phyloP scores from a whole-genome alignment of 208 protist species.

The Crithidia acanthocephali region DNA sequence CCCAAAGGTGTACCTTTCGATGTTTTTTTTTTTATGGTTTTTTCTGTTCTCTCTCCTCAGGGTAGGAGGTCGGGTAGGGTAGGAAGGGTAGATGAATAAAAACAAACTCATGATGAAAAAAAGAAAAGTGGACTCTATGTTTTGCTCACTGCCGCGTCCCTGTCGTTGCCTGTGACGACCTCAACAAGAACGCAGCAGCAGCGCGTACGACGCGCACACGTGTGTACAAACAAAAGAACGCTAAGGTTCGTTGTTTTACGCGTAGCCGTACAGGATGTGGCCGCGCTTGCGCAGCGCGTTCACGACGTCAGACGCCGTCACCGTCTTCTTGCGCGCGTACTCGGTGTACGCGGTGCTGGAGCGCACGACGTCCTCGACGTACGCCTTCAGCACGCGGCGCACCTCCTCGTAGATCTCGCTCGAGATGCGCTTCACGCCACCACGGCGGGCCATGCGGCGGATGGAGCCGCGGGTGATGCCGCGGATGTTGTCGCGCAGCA shows the following conservation, averaged over 20 bases:
- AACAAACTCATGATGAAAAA: not conserved
- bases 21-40: not conserved
- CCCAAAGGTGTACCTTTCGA: too few relatives aligned
- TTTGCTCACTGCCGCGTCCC: not conserved
- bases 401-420: conserved; percentile 74
- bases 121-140: conserved; percentile 4
- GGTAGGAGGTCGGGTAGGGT: conserved; percentile 12
- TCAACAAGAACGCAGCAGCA: not conserved
- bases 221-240: not conserved
- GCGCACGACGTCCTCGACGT: conserved; percentile 84
- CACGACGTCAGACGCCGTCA: conserved; percentile 87
- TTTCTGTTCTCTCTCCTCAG: conserved; percentile 12
- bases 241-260: not conserved
- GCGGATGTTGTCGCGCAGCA: conserved; percentile 86
- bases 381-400: conserved; percentile 81
- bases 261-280: conserved; percentile 76
- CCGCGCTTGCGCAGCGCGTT: conserved; percentile 89
- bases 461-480: conserved; percentile 89
- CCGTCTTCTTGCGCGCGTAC: conserved; percentile 74
- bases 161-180: not conserved
- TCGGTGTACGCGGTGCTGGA: conserved; percentile 87
- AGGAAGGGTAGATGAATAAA: not conserved
- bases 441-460: conserved; percentile 90
- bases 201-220: not conserved
- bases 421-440: conserved; percentile 93